Conservation (phyloP, 805 yeast genomes). For the Teunomyces funiuensis region DNA sequence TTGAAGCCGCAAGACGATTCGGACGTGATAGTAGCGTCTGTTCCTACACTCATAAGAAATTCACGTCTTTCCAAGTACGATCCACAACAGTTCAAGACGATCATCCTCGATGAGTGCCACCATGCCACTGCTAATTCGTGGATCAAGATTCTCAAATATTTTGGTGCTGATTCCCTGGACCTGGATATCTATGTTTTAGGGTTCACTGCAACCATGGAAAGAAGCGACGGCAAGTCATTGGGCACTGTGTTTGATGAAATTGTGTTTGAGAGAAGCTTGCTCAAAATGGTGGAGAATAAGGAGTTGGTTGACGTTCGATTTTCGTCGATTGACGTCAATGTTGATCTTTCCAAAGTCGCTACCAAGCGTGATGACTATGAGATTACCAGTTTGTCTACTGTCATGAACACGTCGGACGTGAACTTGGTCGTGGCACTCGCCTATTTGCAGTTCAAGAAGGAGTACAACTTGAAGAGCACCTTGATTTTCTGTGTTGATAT, state of each 20-base stretch:
- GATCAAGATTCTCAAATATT: slow-evolving; percentile 54
- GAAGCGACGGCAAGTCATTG: slow-evolving; percentile 69
- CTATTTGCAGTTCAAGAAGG: slow-evolving; percentile 37
- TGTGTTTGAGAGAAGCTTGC: slow-evolving; percentile 64
- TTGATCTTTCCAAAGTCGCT: slow-evolving; percentile 40
- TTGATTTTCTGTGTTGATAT: slow-evolving; percentile 78
- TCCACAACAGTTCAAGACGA: slow-evolving; percentile 63
- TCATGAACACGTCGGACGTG: slow-evolving; percentile 52
- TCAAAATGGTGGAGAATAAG: slow-evolving; percentile 64
- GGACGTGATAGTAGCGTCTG: slow-evolving; percentile 76
- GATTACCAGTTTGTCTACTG: slow-evolving; percentile 48
- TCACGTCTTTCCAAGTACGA: slow-evolving; percentile 52
- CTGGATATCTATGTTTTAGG: slow-evolving; percentile 66
- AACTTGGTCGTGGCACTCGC: slow-evolving; percentile 60
- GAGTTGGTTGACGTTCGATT: slow-evolving; percentile 72
- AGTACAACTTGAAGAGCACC: slow-evolving; percentile 54
- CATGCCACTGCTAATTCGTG: slow-evolving; percentile 81
- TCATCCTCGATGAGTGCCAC: slow-evolving; percentile 90
- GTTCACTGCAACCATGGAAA: slow-evolving; percentile 81
- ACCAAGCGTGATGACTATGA: slow-evolving; percentile 53
- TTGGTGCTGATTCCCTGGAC: slow-evolving; percentile 44
- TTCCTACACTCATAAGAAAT: slow-evolving; percentile 56
- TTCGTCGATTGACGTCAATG: slow-evolving; percentile 52
- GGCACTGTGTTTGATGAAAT: slow-evolving; percentile 66
- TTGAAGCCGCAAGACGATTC: slow-evolving; percentile 41